Percentiles rank a stretch among this genome's conserved stretches.
phyloP scores from a whole-genome alignment of 1,284 basidiomycete genomes.

The Austropuccinia psidii region DNA sequence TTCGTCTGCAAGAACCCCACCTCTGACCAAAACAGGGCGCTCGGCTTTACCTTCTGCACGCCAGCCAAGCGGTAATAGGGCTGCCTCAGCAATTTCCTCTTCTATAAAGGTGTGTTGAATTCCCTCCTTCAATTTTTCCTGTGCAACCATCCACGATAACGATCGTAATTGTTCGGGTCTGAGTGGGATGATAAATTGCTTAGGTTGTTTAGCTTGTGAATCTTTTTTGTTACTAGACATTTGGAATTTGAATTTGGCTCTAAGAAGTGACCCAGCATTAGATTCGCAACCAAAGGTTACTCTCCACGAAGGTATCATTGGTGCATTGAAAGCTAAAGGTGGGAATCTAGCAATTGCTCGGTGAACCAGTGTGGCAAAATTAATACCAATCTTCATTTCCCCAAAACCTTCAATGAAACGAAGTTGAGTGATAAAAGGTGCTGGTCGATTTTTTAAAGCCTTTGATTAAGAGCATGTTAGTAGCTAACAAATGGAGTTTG shows the following conservation, averaged over 20 bases:
- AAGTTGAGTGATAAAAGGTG: slow-evolving; percentile 78
- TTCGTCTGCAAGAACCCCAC: slow-evolving; percentile 88
- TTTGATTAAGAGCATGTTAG: slow-evolving; percentile 46
- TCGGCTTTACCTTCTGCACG: slow-evolving; percentile 82
- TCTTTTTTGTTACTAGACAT: slow-evolving; percentile 73
- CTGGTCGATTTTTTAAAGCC: slow-evolving; percentile 74
- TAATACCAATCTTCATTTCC: slow-evolving; percentile 73
- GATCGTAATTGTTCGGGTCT: slow-evolving; percentile 82
- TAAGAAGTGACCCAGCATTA: slow-evolving; percentile 48
- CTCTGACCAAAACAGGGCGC: slow-evolving; percentile 64
- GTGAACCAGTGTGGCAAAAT: slow-evolving; percentile 76
- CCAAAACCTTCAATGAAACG: slow-evolving; percentile 59
- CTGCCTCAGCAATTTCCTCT: slow-evolving; percentile 86
- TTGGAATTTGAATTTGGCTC: slow-evolving; percentile 57
- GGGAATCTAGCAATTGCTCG: slow-evolving; percentile 77
- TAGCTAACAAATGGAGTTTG: slow-evolving; percentile 17
- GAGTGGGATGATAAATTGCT: slow-evolving; percentile 64
- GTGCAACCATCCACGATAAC: slow-evolving; percentile 80
- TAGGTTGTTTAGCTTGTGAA: slow-evolving; percentile 65
- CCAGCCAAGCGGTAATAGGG: slow-evolving; percentile 78
- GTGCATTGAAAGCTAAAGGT: slow-evolving; percentile 50
- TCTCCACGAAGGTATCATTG: slow-evolving; percentile 64
- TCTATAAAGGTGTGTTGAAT: slow-evolving; percentile 65
- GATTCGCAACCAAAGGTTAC: slow-evolving; percentile 69
- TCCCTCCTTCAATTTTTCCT: slow-evolving; percentile 56